These are phyloP conservation scores for Podaxis sp. DNA, from an alignment of 768 basidiomycete species.

Conservation along the genomic window DNA sequence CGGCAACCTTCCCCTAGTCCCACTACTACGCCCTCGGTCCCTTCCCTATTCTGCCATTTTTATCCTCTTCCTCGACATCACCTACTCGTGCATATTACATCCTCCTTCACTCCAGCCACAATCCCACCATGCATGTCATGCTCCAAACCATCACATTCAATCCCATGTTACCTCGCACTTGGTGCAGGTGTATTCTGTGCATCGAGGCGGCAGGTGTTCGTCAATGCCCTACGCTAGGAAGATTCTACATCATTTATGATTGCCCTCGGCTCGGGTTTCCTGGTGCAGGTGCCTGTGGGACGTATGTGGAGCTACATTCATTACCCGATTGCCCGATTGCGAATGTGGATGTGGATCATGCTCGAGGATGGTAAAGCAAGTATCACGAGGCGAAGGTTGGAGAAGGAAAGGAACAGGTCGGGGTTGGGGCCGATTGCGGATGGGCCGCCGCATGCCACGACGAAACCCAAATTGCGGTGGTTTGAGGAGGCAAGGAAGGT, in stretches of 20 bases:
- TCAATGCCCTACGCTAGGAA: slow-evolving; percentile 42
- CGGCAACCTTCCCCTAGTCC: slow-evolving; percentile 31
- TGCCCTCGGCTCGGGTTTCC: slow-evolving; percentile 41
- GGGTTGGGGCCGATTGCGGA: slow-evolving; percentile 14
- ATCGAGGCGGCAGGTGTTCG: slow-evolving; percentile 36
- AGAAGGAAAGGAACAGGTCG: slow-evolving; percentile 32
- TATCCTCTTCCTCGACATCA: slow-evolving; percentile 28
- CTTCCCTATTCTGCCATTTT: slow-evolving; percentile 29
- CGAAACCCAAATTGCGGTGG: not conserved
- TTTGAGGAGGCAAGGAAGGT: slow-evolving; percentile 12
- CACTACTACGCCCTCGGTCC: slow-evolving; percentile 41
- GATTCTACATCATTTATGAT: slow-evolving; percentile 43
- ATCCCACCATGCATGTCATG: slow-evolving; percentile 41
- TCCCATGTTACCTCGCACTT: slow-evolving; percentile 35
- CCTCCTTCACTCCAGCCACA: slow-evolving; percentile 34
- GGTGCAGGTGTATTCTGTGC: slow-evolving; percentile 37
- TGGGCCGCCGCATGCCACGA: not conserved
- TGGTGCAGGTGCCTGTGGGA: slow-evolving; percentile 25
- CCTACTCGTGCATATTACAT: slow-evolving; percentile 27
- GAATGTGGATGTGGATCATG: slow-evolving; percentile 33
- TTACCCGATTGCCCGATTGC: slow-evolving; percentile 34
- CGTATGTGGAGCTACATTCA: slow-evolving; percentile 34
- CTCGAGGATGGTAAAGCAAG: slow-evolving; percentile 36
- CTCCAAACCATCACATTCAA: slow-evolving; percentile 38
- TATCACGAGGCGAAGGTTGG: slow-evolving; percentile 32